Base-by-base conservation (phyloP, 2,329 filamentous ascomycete genomes). In the Xylariaceae sp. region DNA sequence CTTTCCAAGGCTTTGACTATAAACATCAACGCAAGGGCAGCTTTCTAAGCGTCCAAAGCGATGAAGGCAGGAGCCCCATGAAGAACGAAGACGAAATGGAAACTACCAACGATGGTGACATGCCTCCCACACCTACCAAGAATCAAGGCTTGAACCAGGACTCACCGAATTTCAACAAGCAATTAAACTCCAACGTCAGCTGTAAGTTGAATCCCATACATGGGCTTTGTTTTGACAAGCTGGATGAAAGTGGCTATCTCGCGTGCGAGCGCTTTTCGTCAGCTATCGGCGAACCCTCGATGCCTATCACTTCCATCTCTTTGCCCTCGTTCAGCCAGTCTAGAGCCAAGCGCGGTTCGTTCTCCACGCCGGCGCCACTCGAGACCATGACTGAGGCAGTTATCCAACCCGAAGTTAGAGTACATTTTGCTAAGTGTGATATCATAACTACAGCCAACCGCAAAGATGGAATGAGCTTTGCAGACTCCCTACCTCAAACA, bases 71-170 rank as follows among this genome's bases (percentile, higher is more conserved):
- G 76, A 79, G 54, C 72, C 76, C 54, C 79, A 80, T 39, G 71
- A 85, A 57, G 47, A 52, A 51, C 27, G 56, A 57, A 21, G 59
- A 57, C n/a, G 60, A 60, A 40, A 58, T 48, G 36, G 55, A 58
- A 12, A 59, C 53, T 41, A 55, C 50, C 32, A 54, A 69, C 16
- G 88, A 91, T 47, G 75, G 70, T 32, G 90, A 95, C 40, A 73
- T 92, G 46, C 91, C 92, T n/a, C 91, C 92, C 1, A 98, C 93
- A 1, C 93, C 93, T 1, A 97, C 93, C 0, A 97, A 95, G 66
- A 81, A 81, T 54, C 70, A 62, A 48, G 68, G 68, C 44, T 70
- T 65, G 33, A 69, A 66, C 57, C 76, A 57, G 34, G 53, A 43
- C 36, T 49, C 52, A 14, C 53, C 55, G 21, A 47, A 53, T 44